A percentile compares a stretch with the other conserved stretches of the same genome.
phyloP scores from a whole-genome alignment of 495 filamentous ascomycete genomes.

The Penicilliopsis zonata region DNA sequence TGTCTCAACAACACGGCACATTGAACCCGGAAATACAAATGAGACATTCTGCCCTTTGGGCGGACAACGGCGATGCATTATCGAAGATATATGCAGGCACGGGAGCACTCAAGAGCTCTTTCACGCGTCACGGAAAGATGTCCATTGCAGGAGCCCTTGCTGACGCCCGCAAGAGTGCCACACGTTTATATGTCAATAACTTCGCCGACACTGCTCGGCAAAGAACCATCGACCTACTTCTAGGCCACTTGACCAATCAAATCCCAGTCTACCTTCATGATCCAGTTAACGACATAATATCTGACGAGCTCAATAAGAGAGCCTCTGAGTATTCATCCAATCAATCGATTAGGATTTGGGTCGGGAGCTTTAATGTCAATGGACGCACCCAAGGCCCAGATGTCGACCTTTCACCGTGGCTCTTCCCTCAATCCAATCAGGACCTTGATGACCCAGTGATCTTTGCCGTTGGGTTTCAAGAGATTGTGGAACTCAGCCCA shows the following conservation, averaged over 20 bases:
- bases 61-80: constrained; percentile 93
- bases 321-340: constrained; percentile 40
- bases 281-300: constrained; percentile 84
- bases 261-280: constrained; percentile 76
- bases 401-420: constrained; percentile 74
- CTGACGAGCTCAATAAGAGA: constrained; percentile 55
- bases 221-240: constrained; percentile 83
- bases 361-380: constrained; percentile 92
- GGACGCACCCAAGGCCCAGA: constrained; percentile 64
- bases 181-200: constrained; percentile 90
- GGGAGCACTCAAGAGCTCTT: constrained; percentile 88
- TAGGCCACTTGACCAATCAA: constrained; percentile 78
- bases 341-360: constrained; percentile 51
- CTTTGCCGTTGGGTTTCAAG: constrained; percentile 85
- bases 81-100: constrained; percentile 96
- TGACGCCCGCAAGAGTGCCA: constrained; percentile 88
- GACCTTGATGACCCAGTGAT: constrained; percentile 35
- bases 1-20: constrained; percentile 52
- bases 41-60: constrained; percentile 85
- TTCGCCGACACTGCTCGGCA: constrained; percentile 90
- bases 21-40: constrained; percentile 75
- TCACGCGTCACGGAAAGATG: constrained; percentile 94
- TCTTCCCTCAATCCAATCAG: constrained; percentile 47
- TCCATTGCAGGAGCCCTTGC: constrained; percentile 88
- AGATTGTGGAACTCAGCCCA: constrained; percentile 92